Conservation (phyloP, 1,284 basidiomycete genomes). For the Trametes polyzona region DNA sequence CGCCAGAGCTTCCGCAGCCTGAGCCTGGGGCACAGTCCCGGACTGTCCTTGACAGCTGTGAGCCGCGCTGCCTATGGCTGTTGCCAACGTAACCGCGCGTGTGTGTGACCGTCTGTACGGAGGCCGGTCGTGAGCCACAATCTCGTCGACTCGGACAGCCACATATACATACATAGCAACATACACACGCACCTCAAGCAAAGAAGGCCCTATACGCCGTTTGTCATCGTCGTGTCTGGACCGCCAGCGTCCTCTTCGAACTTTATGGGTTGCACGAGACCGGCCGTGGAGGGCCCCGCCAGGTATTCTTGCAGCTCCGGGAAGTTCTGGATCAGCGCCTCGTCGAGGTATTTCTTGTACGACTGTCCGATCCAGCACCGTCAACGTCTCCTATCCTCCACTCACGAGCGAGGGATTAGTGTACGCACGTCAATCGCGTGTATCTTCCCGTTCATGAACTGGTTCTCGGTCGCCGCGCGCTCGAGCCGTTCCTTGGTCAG, state of each 20-base stretch:
- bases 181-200: too few species aligned
- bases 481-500: conserved; percentile 78
- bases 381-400: background rate
- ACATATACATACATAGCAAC: too few species aligned
- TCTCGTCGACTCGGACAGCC: too few species aligned
- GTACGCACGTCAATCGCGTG: conserved; percentile 67
- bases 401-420: background rate
- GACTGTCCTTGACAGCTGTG: background rate
- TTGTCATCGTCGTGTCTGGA: conserved; percentile 1
- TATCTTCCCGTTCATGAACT: conserved; percentile 89
- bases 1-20: background rate
- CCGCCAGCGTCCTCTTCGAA: conserved; percentile 15
- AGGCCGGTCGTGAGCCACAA: background rate
- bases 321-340: conserved; percentile 61
- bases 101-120: background rate
- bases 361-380: conserved; percentile 43
- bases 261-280: conserved; percentile 11
- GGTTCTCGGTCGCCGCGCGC: conserved; percentile 81
- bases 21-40: background rate
- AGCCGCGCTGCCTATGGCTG: background rate
- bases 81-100: background rate
- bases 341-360: conserved; percentile 58
- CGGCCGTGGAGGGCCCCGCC: conserved; percentile 15
- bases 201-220: conserved; percentile 17
- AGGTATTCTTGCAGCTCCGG: conserved; percentile 52